A percentile compares a stretch with the other conserved stretches of the same genome.
These are phyloP conservation scores for Hypoxylon sp. DNA, from an alignment of 2,329 filamentous ascomycete species.

Conservation along the genomic window DNA sequence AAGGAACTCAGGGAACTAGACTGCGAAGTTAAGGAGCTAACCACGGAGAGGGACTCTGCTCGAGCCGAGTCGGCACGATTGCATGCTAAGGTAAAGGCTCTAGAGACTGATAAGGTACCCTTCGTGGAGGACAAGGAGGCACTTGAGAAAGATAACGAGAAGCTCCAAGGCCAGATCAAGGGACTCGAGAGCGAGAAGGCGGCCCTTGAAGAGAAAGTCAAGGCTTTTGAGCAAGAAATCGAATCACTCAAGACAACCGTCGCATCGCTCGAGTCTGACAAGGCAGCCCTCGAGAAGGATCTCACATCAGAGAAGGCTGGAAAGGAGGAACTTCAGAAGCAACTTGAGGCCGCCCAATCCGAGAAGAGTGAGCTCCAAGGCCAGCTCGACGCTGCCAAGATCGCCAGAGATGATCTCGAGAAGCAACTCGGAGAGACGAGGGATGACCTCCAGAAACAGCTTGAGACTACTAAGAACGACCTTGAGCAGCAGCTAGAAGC, in stretches of 20 bases:
- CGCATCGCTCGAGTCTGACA: constrained; percentile 45
- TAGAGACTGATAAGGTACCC: constrained; percentile 41
- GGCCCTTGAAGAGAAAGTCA: constrained; percentile 50
- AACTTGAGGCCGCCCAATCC: constrained; percentile 39
- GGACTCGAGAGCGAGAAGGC: constrained; percentile 49
- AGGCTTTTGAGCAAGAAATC: constrained; percentile 52
- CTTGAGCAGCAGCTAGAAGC: constrained; percentile 41
- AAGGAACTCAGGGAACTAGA: constrained; percentile 45
- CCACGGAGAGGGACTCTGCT: constrained; percentile 35
- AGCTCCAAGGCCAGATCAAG: constrained; percentile 51
- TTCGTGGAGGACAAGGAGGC: constrained; percentile 46
- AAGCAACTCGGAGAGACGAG: constrained; percentile 41
- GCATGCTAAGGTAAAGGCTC: constrained; percentile 39
- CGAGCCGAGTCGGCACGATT: constrained; percentile 26
- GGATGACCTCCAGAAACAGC: constrained; percentile 37
- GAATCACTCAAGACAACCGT: constrained; percentile 50
- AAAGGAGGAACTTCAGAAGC: constrained; percentile 40
- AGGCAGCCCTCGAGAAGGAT: constrained; percentile 38
- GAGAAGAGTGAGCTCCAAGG: constrained; percentile 41
- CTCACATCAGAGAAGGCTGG: constrained; percentile 26
- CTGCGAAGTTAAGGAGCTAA: constrained; percentile 48
- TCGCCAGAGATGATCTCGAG: constrained; percentile 34
- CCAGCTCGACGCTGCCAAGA: constrained; percentile 42
- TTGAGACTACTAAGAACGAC: constrained; percentile 40
- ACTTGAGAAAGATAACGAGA: constrained; percentile 51